These are phyloP conservation scores for Populus hybrid DNA, from an alignment of 441 rosid species.

Conservation along the genomic window DNA sequence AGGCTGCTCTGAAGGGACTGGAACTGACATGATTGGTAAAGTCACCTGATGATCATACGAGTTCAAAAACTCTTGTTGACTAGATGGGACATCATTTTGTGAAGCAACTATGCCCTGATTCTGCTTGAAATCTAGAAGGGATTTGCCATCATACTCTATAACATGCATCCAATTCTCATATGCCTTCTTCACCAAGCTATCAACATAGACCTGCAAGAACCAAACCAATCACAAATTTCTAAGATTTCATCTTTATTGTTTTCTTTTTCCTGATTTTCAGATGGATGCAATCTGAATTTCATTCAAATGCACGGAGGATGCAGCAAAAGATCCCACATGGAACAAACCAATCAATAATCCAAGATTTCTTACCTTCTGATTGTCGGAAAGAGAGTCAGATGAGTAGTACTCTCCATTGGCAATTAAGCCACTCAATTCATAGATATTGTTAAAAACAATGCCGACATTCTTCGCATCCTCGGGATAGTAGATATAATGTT, in stretches of 20 bases:
- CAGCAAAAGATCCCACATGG: neutral
- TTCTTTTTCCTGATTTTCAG: neutral
- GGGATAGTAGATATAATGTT: constrained; percentile 72
- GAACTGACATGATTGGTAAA: constrained; percentile 29
- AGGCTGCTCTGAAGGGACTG: constrained; percentile 52
- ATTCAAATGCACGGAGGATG: neutral
- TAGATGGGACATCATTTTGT: no score
- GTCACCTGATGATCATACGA: no score
- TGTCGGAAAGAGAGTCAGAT: no score
- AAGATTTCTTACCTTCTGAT: no score
- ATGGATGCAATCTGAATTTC: neutral
- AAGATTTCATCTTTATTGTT: neutral
- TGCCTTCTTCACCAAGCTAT: no score
- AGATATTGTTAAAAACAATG: constrained; percentile 79
- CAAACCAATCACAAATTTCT: no score
- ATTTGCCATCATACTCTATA: no score
- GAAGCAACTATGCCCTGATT: no score
- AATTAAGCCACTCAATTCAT: constrained; percentile 75
- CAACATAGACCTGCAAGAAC: no score
- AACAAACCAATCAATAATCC: neutral
- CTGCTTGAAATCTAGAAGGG: no score
- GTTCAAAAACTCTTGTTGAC: no score
- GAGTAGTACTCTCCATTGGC: constrained; percentile 22
- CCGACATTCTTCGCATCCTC: constrained; percentile 62
- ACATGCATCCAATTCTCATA: no score